phyloP scores from a whole-genome alignment of 2,329 filamentous ascomycete genomes.

The Fusarium sp. region DNA sequence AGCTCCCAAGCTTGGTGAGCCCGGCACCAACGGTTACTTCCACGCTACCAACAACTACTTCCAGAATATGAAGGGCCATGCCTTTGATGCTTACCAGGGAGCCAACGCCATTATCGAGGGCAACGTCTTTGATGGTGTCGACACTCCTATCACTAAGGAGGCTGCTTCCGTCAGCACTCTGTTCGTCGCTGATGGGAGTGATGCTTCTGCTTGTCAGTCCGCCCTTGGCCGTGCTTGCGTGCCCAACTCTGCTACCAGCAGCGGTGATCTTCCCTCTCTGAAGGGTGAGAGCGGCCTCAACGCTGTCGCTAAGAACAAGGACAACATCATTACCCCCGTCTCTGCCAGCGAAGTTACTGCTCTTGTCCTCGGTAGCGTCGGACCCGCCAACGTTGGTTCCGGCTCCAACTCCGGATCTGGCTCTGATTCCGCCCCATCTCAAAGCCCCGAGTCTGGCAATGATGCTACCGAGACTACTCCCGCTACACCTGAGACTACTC shows the following conservation, averaged over 20 bases:
- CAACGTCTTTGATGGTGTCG: slow-evolving; percentile 44
- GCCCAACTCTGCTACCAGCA: slow-evolving; percentile 33
- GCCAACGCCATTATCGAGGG: slow-evolving; percentile 41
- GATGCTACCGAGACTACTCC: background rate
- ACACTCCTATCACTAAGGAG: slow-evolving; percentile 49
- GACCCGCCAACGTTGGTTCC: slow-evolving; percentile 42
- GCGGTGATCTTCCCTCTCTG: slow-evolving; percentile 40
- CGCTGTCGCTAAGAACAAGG: slow-evolving; percentile 20
- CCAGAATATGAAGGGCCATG: slow-evolving; percentile 53
- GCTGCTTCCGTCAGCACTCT: slow-evolving; percentile 32
- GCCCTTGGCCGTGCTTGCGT: slow-evolving; percentile 39
- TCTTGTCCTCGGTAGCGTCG: slow-evolving; percentile 39
- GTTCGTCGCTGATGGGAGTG: slow-evolving; percentile 31
- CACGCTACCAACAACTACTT: slow-evolving; percentile 46
- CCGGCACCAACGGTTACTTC: slow-evolving; percentile 33
- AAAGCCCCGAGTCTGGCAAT: background rate
- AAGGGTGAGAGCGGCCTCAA: slow-evolving; percentile 32
- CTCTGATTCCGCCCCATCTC: slow-evolving; percentile 15
- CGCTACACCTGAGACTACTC: background rate
- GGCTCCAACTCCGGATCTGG: slow-evolving; percentile 30
- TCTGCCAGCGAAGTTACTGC: slow-evolving; percentile 38
- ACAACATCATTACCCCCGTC: slow-evolving; percentile 41
- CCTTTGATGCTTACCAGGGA: slow-evolving; percentile 60
- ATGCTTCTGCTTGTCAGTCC: slow-evolving; percentile 32
- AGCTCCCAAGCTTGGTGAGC: slow-evolving; percentile 47